Evolutionary conservation across 345 rosid species (phyloP).

Genomic region (Garcia nutans): DNA sequence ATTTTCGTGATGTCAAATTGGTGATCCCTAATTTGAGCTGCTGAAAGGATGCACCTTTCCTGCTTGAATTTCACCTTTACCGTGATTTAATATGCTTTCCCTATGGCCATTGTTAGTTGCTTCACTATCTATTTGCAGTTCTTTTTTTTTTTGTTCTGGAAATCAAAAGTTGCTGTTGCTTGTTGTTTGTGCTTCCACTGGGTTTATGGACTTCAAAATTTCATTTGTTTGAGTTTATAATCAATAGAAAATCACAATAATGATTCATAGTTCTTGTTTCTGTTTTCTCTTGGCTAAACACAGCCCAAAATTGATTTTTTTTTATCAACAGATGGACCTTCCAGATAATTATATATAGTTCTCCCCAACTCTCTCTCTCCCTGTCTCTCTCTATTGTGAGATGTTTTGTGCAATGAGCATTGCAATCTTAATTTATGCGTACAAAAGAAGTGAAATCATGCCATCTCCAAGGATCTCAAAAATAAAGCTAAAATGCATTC

Average conservation of each 20-base stretch:
- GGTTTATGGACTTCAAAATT: background rate
- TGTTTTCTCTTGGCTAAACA: background rate
- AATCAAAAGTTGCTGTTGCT: background rate
- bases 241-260: background rate
- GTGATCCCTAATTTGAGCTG: slow-evolving; percentile 12
- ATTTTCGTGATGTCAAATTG: background rate
- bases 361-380: background rate
- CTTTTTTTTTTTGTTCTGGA: background rate
- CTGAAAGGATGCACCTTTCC: background rate
- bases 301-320: background rate
- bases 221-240: background rate
- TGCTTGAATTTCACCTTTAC: slow-evolving; percentile 9
- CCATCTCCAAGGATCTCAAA: background rate
- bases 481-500: background rate
- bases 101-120: background rate
- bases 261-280: background rate
- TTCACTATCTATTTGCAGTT: background rate
- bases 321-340: background rate
- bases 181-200: slow-evolving; percentile 4
- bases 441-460: background rate
- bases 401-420: background rate
- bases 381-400: background rate
- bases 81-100: background rate
- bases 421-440: background rate
- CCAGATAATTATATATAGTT: background rate